A percentile compares a stretch with the other conserved stretches of the same genome.
Conservation (phyloP, 2,329 filamentous ascomycete genomes). For the Fusarium beomiforme region DNA sequence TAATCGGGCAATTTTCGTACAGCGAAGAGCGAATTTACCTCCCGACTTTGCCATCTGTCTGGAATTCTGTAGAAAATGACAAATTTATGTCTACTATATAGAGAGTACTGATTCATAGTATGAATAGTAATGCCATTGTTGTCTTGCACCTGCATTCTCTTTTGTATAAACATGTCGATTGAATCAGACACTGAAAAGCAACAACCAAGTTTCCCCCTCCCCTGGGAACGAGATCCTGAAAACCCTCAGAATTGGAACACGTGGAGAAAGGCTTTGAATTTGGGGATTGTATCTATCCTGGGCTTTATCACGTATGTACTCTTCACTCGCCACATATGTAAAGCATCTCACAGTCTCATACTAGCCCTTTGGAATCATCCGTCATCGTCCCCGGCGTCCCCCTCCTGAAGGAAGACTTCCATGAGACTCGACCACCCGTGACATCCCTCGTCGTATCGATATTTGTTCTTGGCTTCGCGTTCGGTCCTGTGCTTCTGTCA, state of each 20-base stretch:
- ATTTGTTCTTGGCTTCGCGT: conserved; percentile 11
- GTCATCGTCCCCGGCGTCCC: conserved; percentile 14
- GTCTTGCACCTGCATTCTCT: too few species aligned
- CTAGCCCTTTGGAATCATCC: conserved; percentile 1
- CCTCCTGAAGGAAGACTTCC: conserved; percentile 6
- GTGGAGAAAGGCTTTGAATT: neutral
- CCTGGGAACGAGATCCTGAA: neutral
- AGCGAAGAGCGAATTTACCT: neutral
- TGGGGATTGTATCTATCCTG: neutral
- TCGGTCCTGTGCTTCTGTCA: conserved; percentile 5
- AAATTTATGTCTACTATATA: rapidly evolving
- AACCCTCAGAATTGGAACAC: conserved; percentile 15
- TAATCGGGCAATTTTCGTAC: neutral
- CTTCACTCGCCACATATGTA: rapidly evolving
- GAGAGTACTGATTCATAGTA: rapidly evolving
- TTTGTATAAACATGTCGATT: neutral
- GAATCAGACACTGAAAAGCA: neutral
- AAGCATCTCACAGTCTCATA: neutral
- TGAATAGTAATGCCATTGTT: rapidly evolving
- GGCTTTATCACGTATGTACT: conserved; percentile 6
- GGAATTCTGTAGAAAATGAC: neutral
- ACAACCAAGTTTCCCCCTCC: neutral
- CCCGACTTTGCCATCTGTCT: neutral
- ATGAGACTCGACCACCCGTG: conserved; percentile 24
- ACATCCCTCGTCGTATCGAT: conserved; percentile 6